Conservation (phyloP, 192 early-diverging fungal species). For the Jimgerdemannia flammicorona region DNA sequence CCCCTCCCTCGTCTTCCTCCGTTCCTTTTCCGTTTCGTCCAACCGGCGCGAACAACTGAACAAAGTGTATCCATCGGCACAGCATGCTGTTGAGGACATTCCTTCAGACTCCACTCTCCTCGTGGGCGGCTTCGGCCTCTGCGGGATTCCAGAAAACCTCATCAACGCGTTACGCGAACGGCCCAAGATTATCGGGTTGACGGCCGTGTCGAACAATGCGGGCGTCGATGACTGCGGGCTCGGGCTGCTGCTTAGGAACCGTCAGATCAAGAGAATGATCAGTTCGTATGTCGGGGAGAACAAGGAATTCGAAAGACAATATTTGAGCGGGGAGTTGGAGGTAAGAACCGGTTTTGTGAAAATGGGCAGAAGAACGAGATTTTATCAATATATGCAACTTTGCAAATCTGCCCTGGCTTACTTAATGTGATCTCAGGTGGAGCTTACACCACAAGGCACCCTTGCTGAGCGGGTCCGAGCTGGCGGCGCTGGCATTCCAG, state of each 20-base stretch:
- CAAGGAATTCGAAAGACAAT: slow-evolving; percentile 78
- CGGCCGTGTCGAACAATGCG: slow-evolving; percentile 77
- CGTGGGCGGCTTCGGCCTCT: slow-evolving; percentile 72
- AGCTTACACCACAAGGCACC: slow-evolving; percentile 74
- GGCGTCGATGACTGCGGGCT: slow-evolving; percentile 71
- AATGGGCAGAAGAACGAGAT: too few relatives aligned
- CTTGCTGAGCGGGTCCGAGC: slow-evolving; percentile 73
- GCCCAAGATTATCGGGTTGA: slow-evolving; percentile 59
- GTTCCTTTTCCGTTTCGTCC: too few relatives aligned
- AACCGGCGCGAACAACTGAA: slow-evolving; percentile 11
- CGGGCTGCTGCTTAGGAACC: slow-evolving; percentile 58
- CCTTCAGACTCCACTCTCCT: slow-evolving; percentile 56
- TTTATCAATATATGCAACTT: too few relatives aligned
- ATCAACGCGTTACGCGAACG: slow-evolving; percentile 61
- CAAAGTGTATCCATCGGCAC: slow-evolving; percentile 55
- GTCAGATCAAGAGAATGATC: slow-evolving; percentile 81
- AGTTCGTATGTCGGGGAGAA: slow-evolving; percentile 78
- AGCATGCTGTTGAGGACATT: slow-evolving; percentile 59
- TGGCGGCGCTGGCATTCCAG: slow-evolving; percentile 76
- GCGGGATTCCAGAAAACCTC: slow-evolving; percentile 79
- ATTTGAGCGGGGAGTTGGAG: slow-evolving; percentile 76
- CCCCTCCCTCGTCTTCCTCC: too few relatives aligned
- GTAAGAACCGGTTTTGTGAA: neutral
- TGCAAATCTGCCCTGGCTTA: too few relatives aligned
- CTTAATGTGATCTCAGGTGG: too few relatives aligned